These are phyloP conservation scores for Boletellus sp. DNA, from an alignment of 1,284 basidiomycete species.

Conservation along the genomic window DNA sequence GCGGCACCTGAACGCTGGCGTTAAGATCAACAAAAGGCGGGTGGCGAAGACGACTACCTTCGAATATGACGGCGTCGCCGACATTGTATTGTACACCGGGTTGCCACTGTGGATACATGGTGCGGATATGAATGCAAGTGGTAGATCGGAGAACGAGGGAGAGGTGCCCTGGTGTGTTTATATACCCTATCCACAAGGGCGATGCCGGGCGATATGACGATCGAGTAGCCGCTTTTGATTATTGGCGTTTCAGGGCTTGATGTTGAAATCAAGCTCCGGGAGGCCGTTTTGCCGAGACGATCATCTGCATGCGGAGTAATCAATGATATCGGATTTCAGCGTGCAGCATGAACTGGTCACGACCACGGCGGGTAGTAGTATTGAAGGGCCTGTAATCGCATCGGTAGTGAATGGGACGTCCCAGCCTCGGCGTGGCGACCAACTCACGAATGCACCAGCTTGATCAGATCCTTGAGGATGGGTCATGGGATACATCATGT, in stretches of 20 bases:
- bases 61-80: conserved; percentile 54
- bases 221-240: conserved; percentile 3
- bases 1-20: conserved; percentile 40
- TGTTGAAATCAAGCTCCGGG: not conserved
- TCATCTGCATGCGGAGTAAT: conserved; percentile 13
- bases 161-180: conserved; percentile 11
- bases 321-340: not conserved
- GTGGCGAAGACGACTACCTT: conserved; percentile 40
- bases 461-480: no score
- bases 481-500: no score
- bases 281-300: conserved; percentile 4
- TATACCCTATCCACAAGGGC: conserved; percentile 18
- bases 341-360: no score
- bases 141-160: conserved; percentile 4
- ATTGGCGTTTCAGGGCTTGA: not conserved
- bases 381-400: no score
- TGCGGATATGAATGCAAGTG: conserved; percentile 11
- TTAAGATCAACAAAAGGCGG: conserved; percentile 11
- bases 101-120: conserved; percentile 54
- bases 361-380: no score
- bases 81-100: conserved; percentile 58
- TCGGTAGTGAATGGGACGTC: no score
- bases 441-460: no score
- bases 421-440: no score
- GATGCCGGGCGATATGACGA: conserved; percentile 5